These are phyloP conservation scores for Solanum piurae DNA, from an alignment of 257 asterid genomes.

Conservation along the genomic window DNA sequence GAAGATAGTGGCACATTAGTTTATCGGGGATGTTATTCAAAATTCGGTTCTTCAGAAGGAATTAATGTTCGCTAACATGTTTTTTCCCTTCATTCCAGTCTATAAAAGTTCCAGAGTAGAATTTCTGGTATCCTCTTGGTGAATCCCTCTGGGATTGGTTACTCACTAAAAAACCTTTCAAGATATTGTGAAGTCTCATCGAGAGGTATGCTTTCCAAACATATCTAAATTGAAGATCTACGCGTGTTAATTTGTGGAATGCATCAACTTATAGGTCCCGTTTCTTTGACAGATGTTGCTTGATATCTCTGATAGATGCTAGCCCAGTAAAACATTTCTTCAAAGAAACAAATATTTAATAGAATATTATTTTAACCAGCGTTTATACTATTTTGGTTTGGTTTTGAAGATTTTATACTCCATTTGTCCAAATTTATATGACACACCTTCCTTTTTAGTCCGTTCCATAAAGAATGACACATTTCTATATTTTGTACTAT, in stretches of 20 bases:
- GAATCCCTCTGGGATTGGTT: neutral
- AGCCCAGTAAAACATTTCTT: neutral
- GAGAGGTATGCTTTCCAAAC: neutral
- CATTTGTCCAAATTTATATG: neutral
- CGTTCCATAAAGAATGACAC: neutral
- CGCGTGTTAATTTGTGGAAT: neutral
- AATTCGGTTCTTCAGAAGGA: neutral
- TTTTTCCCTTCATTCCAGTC: neutral
- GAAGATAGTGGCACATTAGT: slow-evolving; percentile 12
- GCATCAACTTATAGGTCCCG: neutral
- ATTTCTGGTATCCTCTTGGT: neutral
- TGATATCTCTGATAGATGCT: neutral
- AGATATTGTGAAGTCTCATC: neutral
- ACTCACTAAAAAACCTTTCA: neutral
- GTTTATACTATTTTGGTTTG: neutral
- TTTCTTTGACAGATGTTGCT: neutral
- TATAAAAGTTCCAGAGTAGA: neutral
- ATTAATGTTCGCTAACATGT: neutral
- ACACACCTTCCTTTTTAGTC: too few relatives aligned
- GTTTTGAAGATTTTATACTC: neutral
- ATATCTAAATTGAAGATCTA: neutral
- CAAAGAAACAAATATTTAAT: neutral
- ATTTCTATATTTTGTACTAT: neutral
- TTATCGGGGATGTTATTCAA: neutral
- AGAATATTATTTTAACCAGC: neutral